These are phyloP conservation scores for Lasiosphaeria ovina DNA, from an alignment of 495 filamentous ascomycete genomes.

Conservation along the genomic window DNA sequence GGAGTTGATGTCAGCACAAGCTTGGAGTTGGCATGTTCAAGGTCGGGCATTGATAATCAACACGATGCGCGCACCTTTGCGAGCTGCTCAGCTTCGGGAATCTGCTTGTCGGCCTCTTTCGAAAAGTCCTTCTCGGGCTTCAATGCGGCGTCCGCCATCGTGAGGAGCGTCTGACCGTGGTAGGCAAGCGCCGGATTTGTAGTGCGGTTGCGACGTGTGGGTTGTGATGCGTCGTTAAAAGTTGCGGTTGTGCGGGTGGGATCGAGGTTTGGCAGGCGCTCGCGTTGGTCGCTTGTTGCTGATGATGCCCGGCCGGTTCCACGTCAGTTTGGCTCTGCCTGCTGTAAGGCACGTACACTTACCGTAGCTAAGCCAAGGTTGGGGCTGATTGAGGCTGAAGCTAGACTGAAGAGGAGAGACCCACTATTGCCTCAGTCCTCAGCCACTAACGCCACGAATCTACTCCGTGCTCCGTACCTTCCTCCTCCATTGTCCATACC, in stretches of 20 bases:
- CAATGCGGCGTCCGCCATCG: constrained; percentile 49
- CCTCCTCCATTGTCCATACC: no score
- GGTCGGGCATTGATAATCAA: no score
- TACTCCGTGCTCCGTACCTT: no score
- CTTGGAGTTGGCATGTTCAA: constrained; percentile 7
- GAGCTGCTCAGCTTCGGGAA: constrained; percentile 83
- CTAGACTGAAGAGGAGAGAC: not conserved
- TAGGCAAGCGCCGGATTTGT: not conserved
- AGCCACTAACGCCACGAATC: not conserved
- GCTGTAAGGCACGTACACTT: constrained; percentile 4
- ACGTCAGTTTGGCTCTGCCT: constrained; percentile 27
- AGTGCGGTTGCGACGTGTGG: not conserved
- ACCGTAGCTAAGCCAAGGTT: not conserved
- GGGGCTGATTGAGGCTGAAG: constrained; percentile 10
- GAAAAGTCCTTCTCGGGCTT: constrained; percentile 73
- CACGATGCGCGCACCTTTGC: constrained; percentile 61
- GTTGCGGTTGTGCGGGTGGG: not conserved
- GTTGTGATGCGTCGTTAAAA: not conserved
- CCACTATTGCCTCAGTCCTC: not conserved
- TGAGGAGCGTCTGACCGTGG: constrained; percentile 15
- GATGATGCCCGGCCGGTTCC: constrained; percentile 4
- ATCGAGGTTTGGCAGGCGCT: constrained; percentile 1
- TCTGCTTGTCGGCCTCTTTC: constrained; percentile 86
- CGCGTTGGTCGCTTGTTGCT: not conserved
- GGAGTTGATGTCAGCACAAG: constrained; percentile 7